Base-by-base conservation (phyloP, 331 rosid species). In the Prunus yedoensis region DNA sequence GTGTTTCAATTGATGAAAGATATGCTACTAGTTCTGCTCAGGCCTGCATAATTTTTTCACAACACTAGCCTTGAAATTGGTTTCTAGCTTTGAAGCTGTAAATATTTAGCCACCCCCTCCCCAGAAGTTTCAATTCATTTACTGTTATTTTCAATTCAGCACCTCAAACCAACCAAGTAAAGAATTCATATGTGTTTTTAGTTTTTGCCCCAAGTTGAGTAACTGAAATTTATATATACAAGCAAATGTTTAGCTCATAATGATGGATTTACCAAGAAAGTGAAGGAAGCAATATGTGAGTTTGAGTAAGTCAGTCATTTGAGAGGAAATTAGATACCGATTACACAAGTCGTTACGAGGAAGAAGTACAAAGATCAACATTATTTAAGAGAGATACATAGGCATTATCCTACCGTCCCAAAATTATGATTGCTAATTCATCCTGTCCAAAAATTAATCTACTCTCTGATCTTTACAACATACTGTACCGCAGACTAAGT, bases 381-480 rank as follows among this genome's bases (percentile, higher is more conserved):
- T 54, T 14, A 15, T 5, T 71, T 23, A 11, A 49, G 38, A 59
- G 50, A 28, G 70, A 68, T 59, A 66, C 45, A 65, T 53, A 0
- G 51, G 62, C 56, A 8, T 56, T 10, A 66, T 56, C 62, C 10
- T n/a, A 15, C 64, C 10, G 38, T 70, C 54, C 52, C 46, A 43
- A 78, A 56, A 69, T 74, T 71, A 41, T 78, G 62, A 75, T 51
- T 30, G 60, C 35, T 62, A 75, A 79, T 56, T 74, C 74, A 30
- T 81, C 57, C 71, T 75, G 79, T 64, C 63, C 73, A 74, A 54
- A 68, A 68, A 76, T 74, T 65, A 84, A 57, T 49, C 70, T 71
- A 83, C 77, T 66, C 78, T 76, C 52, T 45, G 77, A 66, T 81
- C 86, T 86, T 88, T 86, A 82, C 88, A 83, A 77, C 69, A 59